These are phyloP conservation scores for Trifolium pratense DNA, from an alignment of 306 rosid species.

Conservation along the genomic window DNA sequence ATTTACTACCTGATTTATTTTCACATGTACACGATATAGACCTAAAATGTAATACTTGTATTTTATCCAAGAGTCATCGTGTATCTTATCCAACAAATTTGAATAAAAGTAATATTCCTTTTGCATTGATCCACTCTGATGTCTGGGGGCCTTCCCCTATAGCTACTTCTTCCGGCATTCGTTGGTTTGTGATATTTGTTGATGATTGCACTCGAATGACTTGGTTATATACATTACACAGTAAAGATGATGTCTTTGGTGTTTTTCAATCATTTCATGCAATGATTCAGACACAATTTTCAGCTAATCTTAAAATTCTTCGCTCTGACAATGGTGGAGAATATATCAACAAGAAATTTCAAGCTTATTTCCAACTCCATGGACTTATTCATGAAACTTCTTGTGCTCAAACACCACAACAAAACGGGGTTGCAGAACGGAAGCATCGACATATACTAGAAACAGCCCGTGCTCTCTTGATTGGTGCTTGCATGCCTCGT, in stretches of 20 bases:
- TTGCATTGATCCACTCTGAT: neutral
- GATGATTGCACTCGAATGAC: neutral
- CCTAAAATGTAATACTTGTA: neutral
- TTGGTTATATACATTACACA: neutral
- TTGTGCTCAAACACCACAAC: neutral
- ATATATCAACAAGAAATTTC: neutral
- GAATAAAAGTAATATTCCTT: neutral
- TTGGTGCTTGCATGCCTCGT: neutral
- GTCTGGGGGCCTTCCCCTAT: neutral
- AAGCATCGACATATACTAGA: neutral
- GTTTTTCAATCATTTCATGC: neutral
- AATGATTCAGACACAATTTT: neutral
- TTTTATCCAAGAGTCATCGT: neutral
- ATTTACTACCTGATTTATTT: no score
- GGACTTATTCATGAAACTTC: neutral
- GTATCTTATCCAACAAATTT: neutral
- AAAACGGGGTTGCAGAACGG: neutral
- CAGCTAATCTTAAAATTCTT: neutral
- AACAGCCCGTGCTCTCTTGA: neutral
- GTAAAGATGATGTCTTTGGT: neutral
- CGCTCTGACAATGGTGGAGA: neutral
- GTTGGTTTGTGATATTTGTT: neutral
- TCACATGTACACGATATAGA: no score
- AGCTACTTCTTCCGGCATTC: neutral
- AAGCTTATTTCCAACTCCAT: neutral